These are phyloP conservation scores for Triticum monococcum DNA, from an alignment of 176 grass and related monocot species.

Conservation along the genomic window DNA sequence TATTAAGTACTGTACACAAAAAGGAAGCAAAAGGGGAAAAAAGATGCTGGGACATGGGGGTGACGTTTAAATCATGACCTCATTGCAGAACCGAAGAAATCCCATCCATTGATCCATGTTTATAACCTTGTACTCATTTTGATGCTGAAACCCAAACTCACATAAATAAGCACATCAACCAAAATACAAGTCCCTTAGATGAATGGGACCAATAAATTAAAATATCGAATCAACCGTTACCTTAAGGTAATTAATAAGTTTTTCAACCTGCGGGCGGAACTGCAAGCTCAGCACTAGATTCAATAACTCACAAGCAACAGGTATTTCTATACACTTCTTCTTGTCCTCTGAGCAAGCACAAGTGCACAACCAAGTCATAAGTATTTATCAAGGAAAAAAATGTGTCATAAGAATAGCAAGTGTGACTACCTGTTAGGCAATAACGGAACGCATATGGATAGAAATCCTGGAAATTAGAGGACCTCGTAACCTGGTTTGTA, in stretches of 20 bases:
- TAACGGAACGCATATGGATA: constrained; percentile 91
- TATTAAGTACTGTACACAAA: not conserved
- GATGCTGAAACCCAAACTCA: constrained; percentile 52
- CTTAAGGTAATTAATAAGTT: constrained; percentile 87
- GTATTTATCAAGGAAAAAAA: constrained; percentile 23
- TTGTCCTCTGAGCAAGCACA: constrained; percentile 81
- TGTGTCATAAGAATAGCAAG: constrained; percentile 1
- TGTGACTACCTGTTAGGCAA: constrained; percentile 88
- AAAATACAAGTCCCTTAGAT: constrained; percentile 9
- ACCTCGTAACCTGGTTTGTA: constrained; percentile 74
- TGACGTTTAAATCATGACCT: constrained; percentile 50
- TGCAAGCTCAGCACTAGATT: constrained; percentile 81
- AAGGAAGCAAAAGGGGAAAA: not conserved
- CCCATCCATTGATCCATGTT: constrained; percentile 99
- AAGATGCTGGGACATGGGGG: not conserved
- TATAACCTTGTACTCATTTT: constrained; percentile 99
- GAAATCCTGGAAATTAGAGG: constrained; percentile 89
- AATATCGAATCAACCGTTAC: constrained; percentile 37
- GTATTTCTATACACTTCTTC: constrained; percentile 96
- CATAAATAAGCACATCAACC: not conserved
- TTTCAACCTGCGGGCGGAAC: constrained; percentile 72
- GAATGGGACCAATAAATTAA: not conserved
- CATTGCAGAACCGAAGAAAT: constrained; percentile 96
- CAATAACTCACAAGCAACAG: constrained; percentile 82
- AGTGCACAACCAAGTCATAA: constrained; percentile 15